phyloP scores from a whole-genome alignment of 2,329 filamentous ascomycete species.

The Ceratocystis lukuohia region DNA sequence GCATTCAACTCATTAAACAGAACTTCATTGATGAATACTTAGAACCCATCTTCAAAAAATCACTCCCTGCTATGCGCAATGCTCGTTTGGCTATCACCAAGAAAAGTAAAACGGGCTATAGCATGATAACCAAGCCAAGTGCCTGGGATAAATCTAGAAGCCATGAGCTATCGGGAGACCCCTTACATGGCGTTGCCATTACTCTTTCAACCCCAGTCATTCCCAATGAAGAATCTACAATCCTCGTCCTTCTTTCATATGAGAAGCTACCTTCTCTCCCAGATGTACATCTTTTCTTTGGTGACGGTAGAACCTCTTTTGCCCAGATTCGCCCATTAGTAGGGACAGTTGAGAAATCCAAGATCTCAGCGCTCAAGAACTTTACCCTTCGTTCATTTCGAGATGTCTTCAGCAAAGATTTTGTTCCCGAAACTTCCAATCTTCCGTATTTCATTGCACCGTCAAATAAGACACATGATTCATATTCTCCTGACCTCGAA shows the following conservation, averaged over 20 bases:
- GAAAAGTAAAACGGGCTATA: constrained; percentile 60
- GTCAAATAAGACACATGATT: constrained; percentile 23
- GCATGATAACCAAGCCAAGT: constrained; percentile 64
- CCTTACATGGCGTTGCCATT: constrained; percentile 39
- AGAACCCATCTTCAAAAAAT: constrained; percentile 57
- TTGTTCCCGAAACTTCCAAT: constrained; percentile 45
- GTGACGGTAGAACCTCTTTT: constrained; percentile 44
- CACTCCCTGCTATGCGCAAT: constrained; percentile 72
- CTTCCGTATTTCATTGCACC: constrained; percentile 81
- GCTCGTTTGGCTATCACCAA: constrained; percentile 68
- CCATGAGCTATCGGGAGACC: constrained; percentile 27
- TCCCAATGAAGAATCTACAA: constrained; percentile 45
- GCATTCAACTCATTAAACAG: constrained; percentile 51
- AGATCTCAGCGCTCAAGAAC: constrained; percentile 39
- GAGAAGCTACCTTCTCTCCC: constrained; percentile 50
- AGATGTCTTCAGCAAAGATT: constrained; percentile 83
- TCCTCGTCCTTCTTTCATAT: constrained; percentile 60
- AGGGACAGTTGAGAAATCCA: constrained; percentile 31
- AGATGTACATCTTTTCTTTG: constrained; percentile 58
- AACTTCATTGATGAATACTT: constrained; percentile 61
- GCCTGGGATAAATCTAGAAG: constrained; percentile 47
- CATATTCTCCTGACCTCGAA: not conserved
- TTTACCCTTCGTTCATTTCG: constrained; percentile 68
- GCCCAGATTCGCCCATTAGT: constrained; percentile 38
- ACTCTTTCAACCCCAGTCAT: constrained; percentile 42